Evolutionary conservation across 2,329 filamentous ascomycete species (phyloP).

Genomic region (Dothistroma septosporum): DNA sequence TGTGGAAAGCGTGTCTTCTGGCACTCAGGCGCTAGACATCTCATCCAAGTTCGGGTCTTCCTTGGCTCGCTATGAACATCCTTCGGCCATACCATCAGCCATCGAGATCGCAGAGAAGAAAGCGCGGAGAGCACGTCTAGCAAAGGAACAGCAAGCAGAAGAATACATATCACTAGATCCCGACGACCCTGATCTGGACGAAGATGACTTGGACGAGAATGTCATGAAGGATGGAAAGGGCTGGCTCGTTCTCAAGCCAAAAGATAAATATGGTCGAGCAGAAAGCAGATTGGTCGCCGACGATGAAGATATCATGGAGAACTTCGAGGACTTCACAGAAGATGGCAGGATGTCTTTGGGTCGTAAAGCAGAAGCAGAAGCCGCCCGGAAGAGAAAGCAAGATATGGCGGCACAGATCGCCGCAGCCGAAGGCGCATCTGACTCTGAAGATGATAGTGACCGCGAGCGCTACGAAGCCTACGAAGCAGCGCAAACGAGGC

Average conservation of each 20-base stretch:
- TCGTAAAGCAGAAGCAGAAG: conserved; percentile 71
- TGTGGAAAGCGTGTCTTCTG: conserved; percentile 47
- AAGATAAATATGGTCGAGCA: conserved; percentile 54
- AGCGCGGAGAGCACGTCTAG: conserved; percentile 75
- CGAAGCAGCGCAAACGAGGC: conserved; percentile 78
- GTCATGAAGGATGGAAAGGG: conserved; percentile 40
- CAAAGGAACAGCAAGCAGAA: conserved; percentile 55
- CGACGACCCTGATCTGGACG: conserved; percentile 47
- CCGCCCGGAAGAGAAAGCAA: conserved; percentile 57
- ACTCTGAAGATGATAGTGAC: conserved; percentile 57
- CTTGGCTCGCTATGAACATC: conserved; percentile 34
- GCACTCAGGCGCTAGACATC: conserved; percentile 43
- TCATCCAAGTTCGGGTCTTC: conserved; percentile 54
- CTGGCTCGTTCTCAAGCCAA: conserved; percentile 47
- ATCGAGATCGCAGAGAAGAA: conserved; percentile 89
- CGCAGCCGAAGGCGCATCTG: conserved; percentile 50
- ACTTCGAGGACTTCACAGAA: conserved; percentile 76
- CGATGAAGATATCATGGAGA: conserved; percentile 89
- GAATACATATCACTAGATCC: conserved; percentile 64
- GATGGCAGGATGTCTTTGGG: conserved; percentile 74
- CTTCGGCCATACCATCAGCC: conserved; percentile 66
- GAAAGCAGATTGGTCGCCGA: conserved; percentile 73
- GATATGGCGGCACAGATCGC: conserved; percentile 82
- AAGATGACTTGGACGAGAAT: conserved; percentile 40
- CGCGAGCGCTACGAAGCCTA: conserved; percentile 69